Conservation (phyloP, 345 rosid species). For the Anacardium occidentale region DNA sequence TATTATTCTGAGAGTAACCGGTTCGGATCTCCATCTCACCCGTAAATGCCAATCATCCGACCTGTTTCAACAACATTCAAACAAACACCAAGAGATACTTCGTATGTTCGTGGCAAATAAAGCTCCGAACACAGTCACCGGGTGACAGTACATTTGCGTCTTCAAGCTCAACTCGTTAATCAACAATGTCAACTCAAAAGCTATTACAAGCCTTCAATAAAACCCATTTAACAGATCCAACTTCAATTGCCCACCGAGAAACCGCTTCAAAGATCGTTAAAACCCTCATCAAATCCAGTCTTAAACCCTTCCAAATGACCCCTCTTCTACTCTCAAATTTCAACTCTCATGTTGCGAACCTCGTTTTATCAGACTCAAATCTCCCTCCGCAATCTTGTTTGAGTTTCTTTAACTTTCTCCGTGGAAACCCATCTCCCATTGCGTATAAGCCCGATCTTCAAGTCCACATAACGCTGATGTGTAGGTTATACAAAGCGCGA, state of each 20-base stretch:
- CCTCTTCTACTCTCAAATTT: constrained; percentile 46
- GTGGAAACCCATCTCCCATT: constrained; percentile 27
- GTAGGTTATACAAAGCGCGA: constrained; percentile 45
- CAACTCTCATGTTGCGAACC: constrained; percentile 40
- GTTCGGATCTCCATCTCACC: no score
- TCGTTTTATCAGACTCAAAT: constrained; percentile 50
- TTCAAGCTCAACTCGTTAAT: not conserved
- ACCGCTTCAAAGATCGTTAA: constrained; percentile 32
- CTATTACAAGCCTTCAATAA: constrained; percentile 26
- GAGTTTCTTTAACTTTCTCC: constrained; percentile 56
- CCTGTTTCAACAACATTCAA: not conserved
- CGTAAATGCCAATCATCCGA: not conserved
- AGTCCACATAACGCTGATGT: constrained; percentile 44
- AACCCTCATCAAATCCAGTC: constrained; percentile 30
- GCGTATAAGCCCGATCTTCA: constrained; percentile 45
- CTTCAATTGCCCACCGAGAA: constrained; percentile 24
- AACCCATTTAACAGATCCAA: not conserved
- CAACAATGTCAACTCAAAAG: constrained; percentile 35
- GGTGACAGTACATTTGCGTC: not conserved
- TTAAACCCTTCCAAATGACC: constrained; percentile 35
- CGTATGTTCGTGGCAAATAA: not conserved
- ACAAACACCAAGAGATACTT: not conserved
- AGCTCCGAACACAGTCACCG: not conserved
- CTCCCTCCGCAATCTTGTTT: constrained; percentile 53
- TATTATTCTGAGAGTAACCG: no score